These are phyloP conservation scores for Syzygium oleosum DNA, from an alignment of 345 rosid species.

Conservation along the genomic window DNA sequence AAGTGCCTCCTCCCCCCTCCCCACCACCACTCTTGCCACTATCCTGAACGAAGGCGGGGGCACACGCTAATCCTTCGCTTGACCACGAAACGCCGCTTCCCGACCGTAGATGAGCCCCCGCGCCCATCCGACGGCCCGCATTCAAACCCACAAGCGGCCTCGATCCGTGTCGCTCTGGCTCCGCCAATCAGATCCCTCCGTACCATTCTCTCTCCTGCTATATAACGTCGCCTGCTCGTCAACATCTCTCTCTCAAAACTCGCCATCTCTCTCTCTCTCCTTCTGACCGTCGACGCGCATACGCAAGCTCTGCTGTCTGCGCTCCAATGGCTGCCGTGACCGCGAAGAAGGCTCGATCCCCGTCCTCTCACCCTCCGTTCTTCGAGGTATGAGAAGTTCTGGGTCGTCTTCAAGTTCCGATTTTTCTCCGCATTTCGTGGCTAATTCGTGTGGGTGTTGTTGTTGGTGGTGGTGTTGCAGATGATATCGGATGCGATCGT, in stretches of 20 bases:
- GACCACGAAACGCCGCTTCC: not conserved
- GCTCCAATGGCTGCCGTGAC: slow-evolving; percentile 6
- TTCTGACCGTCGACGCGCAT: not conserved
- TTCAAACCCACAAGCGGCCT: not conserved
- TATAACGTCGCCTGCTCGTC: not conserved
- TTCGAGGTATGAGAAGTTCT: slow-evolving; percentile 14
- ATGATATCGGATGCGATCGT: slow-evolving; percentile 39
- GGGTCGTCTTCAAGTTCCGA: not conserved
- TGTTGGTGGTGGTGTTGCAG: slow-evolving; percentile 2
- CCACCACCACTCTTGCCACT: too few species aligned
- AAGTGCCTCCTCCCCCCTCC: too few species aligned
- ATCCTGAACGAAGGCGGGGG: not conserved
- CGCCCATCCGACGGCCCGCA: not conserved
- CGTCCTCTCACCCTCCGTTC: slow-evolving; percentile 34
- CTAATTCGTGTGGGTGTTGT: not conserved
- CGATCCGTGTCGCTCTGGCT: slow-evolving; percentile 5
- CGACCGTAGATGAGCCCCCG: not conserved
- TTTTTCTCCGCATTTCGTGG: not conserved
- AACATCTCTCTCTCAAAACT: not conserved
- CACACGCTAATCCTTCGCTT: not conserved
- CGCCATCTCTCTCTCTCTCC: not conserved
- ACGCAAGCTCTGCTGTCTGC: not conserved
- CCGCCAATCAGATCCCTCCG: slow-evolving; percentile 14
- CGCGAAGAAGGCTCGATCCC: slow-evolving; percentile 2
- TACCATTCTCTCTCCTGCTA: not conserved